Conservation (phyloP, 2,329 filamentous ascomycete genomes). For the Sporothrix variecibatus region DNA sequence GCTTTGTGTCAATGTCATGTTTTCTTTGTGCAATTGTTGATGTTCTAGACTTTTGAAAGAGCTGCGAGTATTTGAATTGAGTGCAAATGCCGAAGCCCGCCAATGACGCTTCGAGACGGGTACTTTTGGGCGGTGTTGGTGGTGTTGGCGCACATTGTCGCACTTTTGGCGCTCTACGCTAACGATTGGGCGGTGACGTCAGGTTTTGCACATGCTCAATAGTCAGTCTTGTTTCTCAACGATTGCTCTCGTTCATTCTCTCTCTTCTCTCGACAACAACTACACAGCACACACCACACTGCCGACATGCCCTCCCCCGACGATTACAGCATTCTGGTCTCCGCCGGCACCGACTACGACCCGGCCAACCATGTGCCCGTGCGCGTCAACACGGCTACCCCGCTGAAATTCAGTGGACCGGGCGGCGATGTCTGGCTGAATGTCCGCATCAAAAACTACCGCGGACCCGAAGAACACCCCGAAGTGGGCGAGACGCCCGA, state of each 20-base stretch:
- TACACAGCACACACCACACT: background rate
- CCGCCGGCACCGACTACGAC: constrained; percentile 78
- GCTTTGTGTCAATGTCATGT: no score
- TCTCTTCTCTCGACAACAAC: background rate
- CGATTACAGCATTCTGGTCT: constrained; percentile 79
- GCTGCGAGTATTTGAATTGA: background rate
- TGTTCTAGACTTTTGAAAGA: background rate
- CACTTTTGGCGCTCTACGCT: background rate
- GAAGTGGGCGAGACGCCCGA: background rate
- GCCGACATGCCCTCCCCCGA: constrained; percentile 36
- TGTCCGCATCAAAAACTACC: constrained; percentile 69
- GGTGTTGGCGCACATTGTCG: background rate
- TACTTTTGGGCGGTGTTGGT: background rate
- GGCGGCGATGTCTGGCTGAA: constrained; percentile 68
- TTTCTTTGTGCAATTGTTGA: background rate
- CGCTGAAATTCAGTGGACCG: constrained; percentile 63
- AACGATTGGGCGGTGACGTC: constrained; percentile 18
- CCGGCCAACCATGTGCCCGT: constrained; percentile 70
- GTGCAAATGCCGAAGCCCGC: background rate
- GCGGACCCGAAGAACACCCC: constrained; percentile 45
- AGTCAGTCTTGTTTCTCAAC: background rate
- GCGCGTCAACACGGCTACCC: constrained; percentile 69
- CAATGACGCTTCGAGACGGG: background rate
- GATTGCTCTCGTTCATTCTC: background rate
- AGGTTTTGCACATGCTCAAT: background rate